phyloP scores from a whole-genome alignment of 139 green algal species.

The Auxenochlorella protothecoides region DNA sequence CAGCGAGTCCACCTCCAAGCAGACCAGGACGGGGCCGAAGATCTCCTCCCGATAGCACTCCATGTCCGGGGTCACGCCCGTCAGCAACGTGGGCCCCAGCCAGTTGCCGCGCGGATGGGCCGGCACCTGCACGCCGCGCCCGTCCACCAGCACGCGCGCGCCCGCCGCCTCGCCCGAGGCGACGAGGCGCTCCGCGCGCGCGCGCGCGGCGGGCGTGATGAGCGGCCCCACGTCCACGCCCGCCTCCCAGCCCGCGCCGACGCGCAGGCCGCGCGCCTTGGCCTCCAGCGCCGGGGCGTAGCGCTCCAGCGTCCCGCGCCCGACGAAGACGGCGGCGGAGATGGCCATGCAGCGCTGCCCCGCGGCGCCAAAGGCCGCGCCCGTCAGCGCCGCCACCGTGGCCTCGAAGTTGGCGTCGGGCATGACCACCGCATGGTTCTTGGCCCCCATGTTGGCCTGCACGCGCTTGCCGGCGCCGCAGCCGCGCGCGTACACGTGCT shows the following conservation, averaged over 20 bases:
- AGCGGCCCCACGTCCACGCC: constrained; percentile 82
- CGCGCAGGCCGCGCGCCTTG: constrained; percentile 59
- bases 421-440: constrained; percentile 95
- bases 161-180: constrained; percentile 39
- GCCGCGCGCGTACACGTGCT: constrained; percentile 75
- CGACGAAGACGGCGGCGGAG: constrained; percentile 84
- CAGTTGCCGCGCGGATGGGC: constrained; percentile 82
- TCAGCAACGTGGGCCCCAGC: constrained; percentile 82
- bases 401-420: constrained; percentile 79
- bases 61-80: constrained; percentile 66
- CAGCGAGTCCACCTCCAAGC: constrained; percentile 62
- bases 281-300: constrained; percentile 50
- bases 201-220: constrained; percentile 56
- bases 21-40: constrained; percentile 88
- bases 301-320: constrained; percentile 33
- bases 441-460: constrained; percentile 89
- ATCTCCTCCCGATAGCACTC: constrained; percentile 88
- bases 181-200: constrained; percentile 63
- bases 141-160: constrained; percentile 58
- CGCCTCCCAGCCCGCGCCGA: constrained; percentile 51
- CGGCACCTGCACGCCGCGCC: constrained; percentile 47
- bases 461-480: constrained; percentile 79
- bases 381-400: constrained; percentile 64
- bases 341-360: constrained; percentile 98
- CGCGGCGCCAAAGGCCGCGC: constrained; percentile 86